Evolutionary conservation across 2,329 filamentous ascomycete genomes (phyloP).

Genomic region (Cercospora zeina): DNA sequence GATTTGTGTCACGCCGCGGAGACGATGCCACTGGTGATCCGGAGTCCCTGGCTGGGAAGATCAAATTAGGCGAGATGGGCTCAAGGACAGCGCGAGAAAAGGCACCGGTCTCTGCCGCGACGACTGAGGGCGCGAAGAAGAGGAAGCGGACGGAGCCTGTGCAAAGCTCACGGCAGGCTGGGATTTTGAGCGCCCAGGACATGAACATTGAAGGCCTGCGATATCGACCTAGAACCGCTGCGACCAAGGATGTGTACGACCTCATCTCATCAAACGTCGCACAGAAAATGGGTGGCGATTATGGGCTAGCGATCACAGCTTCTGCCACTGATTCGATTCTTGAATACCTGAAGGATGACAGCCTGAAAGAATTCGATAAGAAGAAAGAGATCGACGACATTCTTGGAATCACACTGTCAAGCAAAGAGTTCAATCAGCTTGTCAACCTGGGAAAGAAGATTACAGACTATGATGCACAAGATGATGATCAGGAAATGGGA

Average conservation of each 20-base stretch:
- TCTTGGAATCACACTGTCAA: constrained; percentile 74
- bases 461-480: constrained; percentile 94
- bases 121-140: constrained; percentile 71
- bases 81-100: constrained; percentile 75
- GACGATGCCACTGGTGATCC: constrained; percentile 97
- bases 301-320: constrained; percentile 84
- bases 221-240: constrained; percentile 87
- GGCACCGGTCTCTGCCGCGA: constrained; percentile 65
- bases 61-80: constrained; percentile 95
- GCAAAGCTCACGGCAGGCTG: constrained; percentile 66
- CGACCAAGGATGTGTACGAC: constrained; percentile 90
- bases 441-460: constrained; percentile 98
- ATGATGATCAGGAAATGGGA: constrained; percentile 86
- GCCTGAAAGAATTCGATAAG: constrained; percentile 95
- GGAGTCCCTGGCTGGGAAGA: constrained; percentile 90
- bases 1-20: constrained; percentile 86
- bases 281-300: constrained; percentile 85
- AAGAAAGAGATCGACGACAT: constrained; percentile 97
- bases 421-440: constrained; percentile 95
- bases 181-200: constrained; percentile 80
- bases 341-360: constrained; percentile 91
- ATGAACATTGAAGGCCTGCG: constrained; percentile 85
- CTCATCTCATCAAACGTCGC: constrained; percentile 90
- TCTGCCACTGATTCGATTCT: constrained; percentile 91
- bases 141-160: constrained; percentile 72